Conservation (phyloP, 768 basidiomycete species). For the Auriculariales sp. region DNA sequence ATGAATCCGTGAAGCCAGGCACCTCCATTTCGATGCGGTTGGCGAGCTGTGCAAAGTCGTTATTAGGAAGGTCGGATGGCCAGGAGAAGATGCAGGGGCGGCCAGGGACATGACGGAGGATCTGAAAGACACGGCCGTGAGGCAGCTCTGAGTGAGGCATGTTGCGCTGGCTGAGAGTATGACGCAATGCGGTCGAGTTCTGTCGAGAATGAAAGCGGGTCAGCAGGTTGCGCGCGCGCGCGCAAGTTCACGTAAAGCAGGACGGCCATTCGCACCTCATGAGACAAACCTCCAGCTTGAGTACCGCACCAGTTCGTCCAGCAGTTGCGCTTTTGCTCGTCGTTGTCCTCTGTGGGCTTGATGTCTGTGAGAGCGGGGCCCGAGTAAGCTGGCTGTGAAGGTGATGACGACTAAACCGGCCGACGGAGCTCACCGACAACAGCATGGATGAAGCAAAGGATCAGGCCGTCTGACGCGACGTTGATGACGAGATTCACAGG, state of each 20-base stretch:
- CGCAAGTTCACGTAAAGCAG: background rate
- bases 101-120: constrained; percentile 46
- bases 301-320: constrained; percentile 91
- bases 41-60: constrained; percentile 41
- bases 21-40: constrained; percentile 43
- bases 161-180: constrained; percentile 39
- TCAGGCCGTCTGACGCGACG: constrained; percentile 75
- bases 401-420: background rate
- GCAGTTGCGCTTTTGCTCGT: constrained; percentile 53
- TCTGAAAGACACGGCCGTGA: constrained; percentile 55
- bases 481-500: constrained; percentile 82
- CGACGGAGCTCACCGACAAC: constrained; percentile 41
- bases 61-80: constrained; percentile 44
- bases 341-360: constrained; percentile 41
- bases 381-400: background rate
- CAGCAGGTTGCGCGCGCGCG: constrained; percentile 11
- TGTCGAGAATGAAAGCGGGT: constrained; percentile 17
- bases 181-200: constrained; percentile 11
- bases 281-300: constrained; percentile 28
- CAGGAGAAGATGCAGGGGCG: constrained; percentile 54
- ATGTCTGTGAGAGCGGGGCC: constrained; percentile 12
- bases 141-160: constrained; percentile 21
- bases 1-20: too few relatives aligned
- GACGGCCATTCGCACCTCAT: constrained; percentile 7
- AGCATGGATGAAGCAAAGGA: constrained; percentile 81